Evolutionary conservation across 129 eudicot genomes (phyloP), one percentile per base, ranked within the genome.

Genomic region (Flaveria trinervia): DNA sequence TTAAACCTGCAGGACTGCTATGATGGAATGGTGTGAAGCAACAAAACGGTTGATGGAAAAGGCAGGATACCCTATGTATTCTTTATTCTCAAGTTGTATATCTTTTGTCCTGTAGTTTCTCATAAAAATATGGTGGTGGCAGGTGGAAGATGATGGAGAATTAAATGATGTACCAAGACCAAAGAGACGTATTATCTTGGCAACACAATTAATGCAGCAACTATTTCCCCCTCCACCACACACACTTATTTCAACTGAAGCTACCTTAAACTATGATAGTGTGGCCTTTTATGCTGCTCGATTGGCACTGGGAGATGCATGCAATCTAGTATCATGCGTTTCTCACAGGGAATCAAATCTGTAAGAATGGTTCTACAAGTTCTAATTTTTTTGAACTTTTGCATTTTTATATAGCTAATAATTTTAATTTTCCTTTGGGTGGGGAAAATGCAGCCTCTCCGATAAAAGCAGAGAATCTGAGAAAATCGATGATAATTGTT

Each of bases 141-240:
- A 94, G 98, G 86, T 86, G 71, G 91, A 83, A 68, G 86, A 82
- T 79, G 89, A 82, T 55, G 65, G 81, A 72, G 90, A 87, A 25
- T 49, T 72, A 30, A 78, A 55, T 83, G 97, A 81, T 72, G 77
- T 82, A 43, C 77, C 80, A 54, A 89, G 85, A 83, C 78, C 93
- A n/a, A 91, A 79, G 52, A 94, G 88, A 82, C 89, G 98, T 77
- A 87, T 89, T 72, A 67, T 83, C 11, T 74, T 83, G 78, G 79
- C 98, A 25, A 85, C 92, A 59, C 93, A 89, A 56, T 84, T 94
- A 49, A 91, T 91, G 92, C 98, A 94, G 83, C 97, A 84, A 80
- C 78, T 94, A 48, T 59, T 94, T 72, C 72, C 71, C 5, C 86
- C 97, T 82, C 89, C 96, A 23, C 85, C 92, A 44, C 77, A 84